Evolutionary conservation across 2,329 filamentous ascomycete genomes (phyloP).

Genomic region (Exophiala dermatitidis): DNA sequence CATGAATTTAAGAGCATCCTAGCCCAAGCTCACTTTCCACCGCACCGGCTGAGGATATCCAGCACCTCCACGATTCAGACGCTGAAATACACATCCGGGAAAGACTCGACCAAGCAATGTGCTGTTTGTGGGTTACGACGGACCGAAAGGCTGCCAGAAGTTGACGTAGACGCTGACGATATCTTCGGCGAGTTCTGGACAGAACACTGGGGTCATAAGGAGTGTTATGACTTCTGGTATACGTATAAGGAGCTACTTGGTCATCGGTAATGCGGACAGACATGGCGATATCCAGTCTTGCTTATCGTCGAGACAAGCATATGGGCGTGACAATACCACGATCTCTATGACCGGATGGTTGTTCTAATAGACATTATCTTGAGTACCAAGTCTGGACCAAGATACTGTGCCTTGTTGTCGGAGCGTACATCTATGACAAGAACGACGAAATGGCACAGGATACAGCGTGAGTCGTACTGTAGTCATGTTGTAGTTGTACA

Average conservation of each 20-base stretch:
- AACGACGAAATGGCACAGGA: too few relatives aligned
- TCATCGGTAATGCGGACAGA: conserved; percentile 42
- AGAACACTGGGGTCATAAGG: conserved; percentile 75
- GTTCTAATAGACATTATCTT: too few relatives aligned
- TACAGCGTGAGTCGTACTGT: too few relatives aligned
- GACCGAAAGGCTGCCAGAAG: conserved; percentile 70
- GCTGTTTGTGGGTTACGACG: conserved; percentile 80
- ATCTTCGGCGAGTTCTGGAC: conserved; percentile 97
- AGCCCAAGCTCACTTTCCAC: conserved; percentile 34
- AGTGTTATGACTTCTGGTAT: conserved; percentile 80
- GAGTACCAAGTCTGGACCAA: too few relatives aligned
- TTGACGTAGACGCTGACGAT: conserved; percentile 73
- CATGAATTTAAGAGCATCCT: conserved; percentile 63
- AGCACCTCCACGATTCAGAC: conserved; percentile 4
- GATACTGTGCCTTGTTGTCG: too few relatives aligned
- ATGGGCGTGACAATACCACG: too few relatives aligned
- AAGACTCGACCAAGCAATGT: conserved; percentile 42
- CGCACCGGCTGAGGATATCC: conserved; percentile 13
- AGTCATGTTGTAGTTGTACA: too few relatives aligned
- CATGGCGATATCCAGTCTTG: too few relatives aligned
- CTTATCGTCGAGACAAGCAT: too few relatives aligned
- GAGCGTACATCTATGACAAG: too few relatives aligned
- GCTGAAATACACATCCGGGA: conserved; percentile 31
- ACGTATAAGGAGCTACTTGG: conserved; percentile 63
- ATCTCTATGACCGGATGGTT: too few relatives aligned